Base-by-base conservation (phyloP, 345 rosid genomes). In the Salix koriyanagi region DNA sequence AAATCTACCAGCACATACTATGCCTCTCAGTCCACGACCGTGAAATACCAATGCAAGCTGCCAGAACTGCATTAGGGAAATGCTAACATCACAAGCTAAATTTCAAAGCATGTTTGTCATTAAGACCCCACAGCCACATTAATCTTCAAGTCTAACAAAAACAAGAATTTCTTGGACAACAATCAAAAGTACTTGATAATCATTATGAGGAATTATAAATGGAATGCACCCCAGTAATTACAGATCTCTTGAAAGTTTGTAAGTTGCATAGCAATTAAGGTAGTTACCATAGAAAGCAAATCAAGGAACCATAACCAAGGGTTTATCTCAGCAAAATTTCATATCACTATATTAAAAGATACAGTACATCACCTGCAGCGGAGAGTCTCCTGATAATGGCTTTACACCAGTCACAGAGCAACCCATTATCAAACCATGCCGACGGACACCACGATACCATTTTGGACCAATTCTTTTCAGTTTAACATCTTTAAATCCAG, bases 391-490 rank as follows among this genome's bases (percentile, higher is more conserved):
- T 8, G 81, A 76, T n/a, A 71, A 62, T 58, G 77, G 83, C 71
- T 81, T 84, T 42, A 81, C 83, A 25, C 83, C 87, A 0, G 84
- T 79, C 58, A 84, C 85, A 39, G 87, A 84, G 69, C 87, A 84
- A 41, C 87, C 87, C 83, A 79, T 76, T 54, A 84, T 84, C 80
- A 84, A 79, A 21, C 87, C 84, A 73, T 81, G 84, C 25, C 85
- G 71, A 21, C 83, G 83, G 30, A 79, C 87, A 69, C 85, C 81
- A 6, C 79, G 83, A 23, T 79, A 84, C 84, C 87, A 84, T 61
- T 84, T 81, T 50, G 87, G 87, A 42, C 84, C 84, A 65, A 81
- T 84, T 74, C 83, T 84, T 76, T 84, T 84, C 65, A 84, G 69
- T 56, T 79, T 39, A 37, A 84, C 77, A 74, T 81, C 75, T 42